Percentiles rank a stretch among this genome's conserved stretches.
These are phyloP conservation scores for Microthlaspi erraticum DNA, from an alignment of 345 rosid genomes.

Conservation along the genomic window DNA sequence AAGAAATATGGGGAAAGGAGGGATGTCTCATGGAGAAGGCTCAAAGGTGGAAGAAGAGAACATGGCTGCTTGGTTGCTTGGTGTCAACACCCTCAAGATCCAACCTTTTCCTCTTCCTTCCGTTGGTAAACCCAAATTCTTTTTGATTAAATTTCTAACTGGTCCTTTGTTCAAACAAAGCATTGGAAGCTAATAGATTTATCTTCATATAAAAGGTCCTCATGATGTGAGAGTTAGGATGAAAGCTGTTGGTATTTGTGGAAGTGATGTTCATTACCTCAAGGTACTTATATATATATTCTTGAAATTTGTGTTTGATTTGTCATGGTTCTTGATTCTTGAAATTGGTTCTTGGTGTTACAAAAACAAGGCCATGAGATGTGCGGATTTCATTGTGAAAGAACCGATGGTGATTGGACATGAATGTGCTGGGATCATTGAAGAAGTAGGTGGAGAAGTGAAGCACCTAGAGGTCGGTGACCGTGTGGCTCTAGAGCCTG, in stretches of 20 bases:
- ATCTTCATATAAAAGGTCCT: constrained; percentile 53
- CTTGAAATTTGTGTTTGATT: constrained; percentile 20
- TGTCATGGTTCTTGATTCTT: constrained; percentile 2
- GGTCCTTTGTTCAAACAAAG: constrained; percentile 14
- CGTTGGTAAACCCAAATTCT: constrained; percentile 52
- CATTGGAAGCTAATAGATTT: constrained; percentile 18
- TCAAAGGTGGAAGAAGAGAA: constrained; percentile 62
- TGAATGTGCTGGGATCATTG: constrained; percentile 92
- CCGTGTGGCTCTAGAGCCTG: constrained; percentile 91
- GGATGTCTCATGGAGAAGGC: constrained; percentile 61
- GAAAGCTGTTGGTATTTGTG: constrained; percentile 92
- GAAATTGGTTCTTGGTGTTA: constrained; percentile 7
- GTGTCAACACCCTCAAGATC: constrained; percentile 81
- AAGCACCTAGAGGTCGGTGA: constrained; percentile 69
- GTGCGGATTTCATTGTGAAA: constrained; percentile 79
- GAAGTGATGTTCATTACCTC: constrained; percentile 95
- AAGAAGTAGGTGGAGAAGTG: constrained; percentile 82
- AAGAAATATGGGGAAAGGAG: constrained; percentile 71
- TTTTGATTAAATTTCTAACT: background rate
- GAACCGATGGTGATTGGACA: constrained; percentile 98
- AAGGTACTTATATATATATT: constrained; percentile 54
- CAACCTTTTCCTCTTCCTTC: constrained; percentile 78
- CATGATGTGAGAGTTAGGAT: constrained; percentile 79
- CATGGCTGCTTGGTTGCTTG: constrained; percentile 90
- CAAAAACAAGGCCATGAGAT: constrained; percentile 64